Percentiles rank a stretch among this genome's conserved stretches.
Conservation (phyloP, 2,329 filamentous ascomycete genomes). For the Nigrospora sphaerica region DNA sequence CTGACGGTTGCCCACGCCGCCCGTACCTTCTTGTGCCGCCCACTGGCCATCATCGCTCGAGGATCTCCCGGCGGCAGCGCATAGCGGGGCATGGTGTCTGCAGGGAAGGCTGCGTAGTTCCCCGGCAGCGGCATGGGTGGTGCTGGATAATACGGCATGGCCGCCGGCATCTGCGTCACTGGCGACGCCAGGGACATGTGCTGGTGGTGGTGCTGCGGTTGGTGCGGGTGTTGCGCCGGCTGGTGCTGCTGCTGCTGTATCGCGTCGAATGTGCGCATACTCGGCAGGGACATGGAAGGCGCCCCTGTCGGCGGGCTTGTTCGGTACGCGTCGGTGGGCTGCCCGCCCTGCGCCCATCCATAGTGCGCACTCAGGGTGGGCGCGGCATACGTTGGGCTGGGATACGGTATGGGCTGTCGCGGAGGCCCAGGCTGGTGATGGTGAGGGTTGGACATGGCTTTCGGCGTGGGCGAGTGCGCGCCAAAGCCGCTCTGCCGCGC, state of each 20-base stretch:
- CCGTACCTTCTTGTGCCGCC: conserved; percentile 52
- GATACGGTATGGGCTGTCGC: conserved; percentile 17
- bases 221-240: conserved; percentile 5
- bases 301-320: conserved; percentile 18
- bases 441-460: conserved; percentile 22
- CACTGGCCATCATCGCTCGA: conserved; percentile 35
- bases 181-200: conserved; percentile 30
- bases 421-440: conserved; percentile 17
- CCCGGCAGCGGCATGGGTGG: conserved; percentile 26
- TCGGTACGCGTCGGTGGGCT: conserved; percentile 27
- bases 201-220: conserved; percentile 11
- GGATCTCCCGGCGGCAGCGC: conserved; percentile 40
- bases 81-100: conserved; percentile 36
- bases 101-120: conserved; percentile 35
- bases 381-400: conserved; percentile 16
- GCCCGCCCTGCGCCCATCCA: conserved; percentile 16
- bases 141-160: conserved; percentile 35
- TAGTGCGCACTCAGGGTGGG: conserved; percentile 20
- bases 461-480: not conserved
- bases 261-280: conserved; percentile 33
- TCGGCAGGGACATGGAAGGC: conserved; percentile 30
- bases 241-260: conserved; percentile 5
- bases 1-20: conserved; percentile 1
- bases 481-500: not conserved
- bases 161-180: conserved; percentile 26